A percentile compares a stretch with the other conserved stretches of the same genome.
Conservation (phyloP, 495 filamentous ascomycete genomes). For the Aspergillus carlsbadensis region DNA sequence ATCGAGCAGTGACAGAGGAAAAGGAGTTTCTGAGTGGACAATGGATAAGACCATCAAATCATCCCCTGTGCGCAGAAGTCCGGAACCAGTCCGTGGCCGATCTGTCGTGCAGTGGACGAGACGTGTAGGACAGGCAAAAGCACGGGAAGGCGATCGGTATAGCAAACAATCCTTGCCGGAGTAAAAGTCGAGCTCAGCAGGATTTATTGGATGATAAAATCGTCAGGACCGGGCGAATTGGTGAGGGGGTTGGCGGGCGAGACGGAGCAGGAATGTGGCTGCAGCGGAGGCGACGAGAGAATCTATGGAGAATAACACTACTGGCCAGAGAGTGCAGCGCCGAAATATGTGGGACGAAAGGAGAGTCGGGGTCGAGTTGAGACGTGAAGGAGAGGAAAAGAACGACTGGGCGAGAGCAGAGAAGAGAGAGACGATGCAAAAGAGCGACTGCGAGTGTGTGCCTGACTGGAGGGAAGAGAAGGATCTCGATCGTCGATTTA, state of each 20-base stretch:
- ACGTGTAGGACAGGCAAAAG: slow-evolving; percentile 15
- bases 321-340: neutral
- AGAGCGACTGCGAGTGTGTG: neutral
- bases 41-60: slow-evolving; percentile 7
- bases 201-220: slow-evolving; percentile 8
- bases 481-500: slow-evolving; percentile 12
- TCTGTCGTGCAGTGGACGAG: slow-evolving; percentile 14
- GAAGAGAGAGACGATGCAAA: slow-evolving; percentile 1
- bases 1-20: neutral
- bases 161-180: slow-evolving; percentile 3
- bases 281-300: slow-evolving; percentile 16
- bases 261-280: slow-evolving; percentile 24
- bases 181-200: neutral
- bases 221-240: slow-evolving; percentile 15
- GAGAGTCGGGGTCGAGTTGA: slow-evolving; percentile 3
- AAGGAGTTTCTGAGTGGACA: neutral
- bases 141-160: slow-evolving; percentile 6
- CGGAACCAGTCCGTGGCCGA: slow-evolving; percentile 7
- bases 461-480: slow-evolving; percentile 11
- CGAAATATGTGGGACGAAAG: neutral
- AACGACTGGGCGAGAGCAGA: slow-evolving; percentile 7
- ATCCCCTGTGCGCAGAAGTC: slow-evolving; percentile 8
- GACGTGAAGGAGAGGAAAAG: slow-evolving; percentile 11
- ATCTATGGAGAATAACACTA: slow-evolving; percentile 14
- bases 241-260: slow-evolving; percentile 12